Evolutionary conservation across 257 asterid species (phyloP).

Genomic region (Hygrophila difformis): DNA sequence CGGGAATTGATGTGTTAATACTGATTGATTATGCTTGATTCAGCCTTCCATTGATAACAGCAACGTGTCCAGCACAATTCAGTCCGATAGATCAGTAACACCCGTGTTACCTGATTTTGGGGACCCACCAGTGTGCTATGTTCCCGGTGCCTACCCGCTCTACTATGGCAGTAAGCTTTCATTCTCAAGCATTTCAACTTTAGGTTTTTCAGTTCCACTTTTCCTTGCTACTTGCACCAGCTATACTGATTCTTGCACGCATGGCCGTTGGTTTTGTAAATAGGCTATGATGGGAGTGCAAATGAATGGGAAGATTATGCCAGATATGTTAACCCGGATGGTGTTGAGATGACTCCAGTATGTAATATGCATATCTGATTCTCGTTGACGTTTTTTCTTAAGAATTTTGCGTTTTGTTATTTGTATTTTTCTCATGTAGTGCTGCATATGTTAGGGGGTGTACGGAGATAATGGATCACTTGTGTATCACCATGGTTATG

Average conservation of each 20-base stretch:
- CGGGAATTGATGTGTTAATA: too few relatives aligned
- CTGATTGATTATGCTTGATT: too few relatives aligned
- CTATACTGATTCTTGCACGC: background rate
- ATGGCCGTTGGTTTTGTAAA: background rate
- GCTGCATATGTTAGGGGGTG: slow-evolving; percentile 29
- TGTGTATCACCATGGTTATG: slow-evolving; percentile 55
- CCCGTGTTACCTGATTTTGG: slow-evolving; percentile 36
- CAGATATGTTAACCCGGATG: slow-evolving; percentile 41
- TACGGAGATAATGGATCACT: slow-evolving; percentile 63
- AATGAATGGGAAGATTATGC: slow-evolving; percentile 51
- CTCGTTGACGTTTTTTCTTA: background rate
- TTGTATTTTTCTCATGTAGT: background rate
- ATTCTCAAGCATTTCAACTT: background rate
- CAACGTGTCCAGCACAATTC: slow-evolving; percentile 26
- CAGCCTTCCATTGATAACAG: slow-evolving; percentile 37
- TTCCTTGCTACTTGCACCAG: background rate
- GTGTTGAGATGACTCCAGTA: slow-evolving; percentile 47
- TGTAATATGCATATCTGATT: slow-evolving; percentile 11
- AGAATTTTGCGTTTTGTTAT: background rate
- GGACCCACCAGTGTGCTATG: slow-evolving; percentile 41
- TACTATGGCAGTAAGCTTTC: slow-evolving; percentile 25
- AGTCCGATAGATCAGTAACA: slow-evolving; percentile 32
- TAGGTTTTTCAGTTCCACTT: background rate
- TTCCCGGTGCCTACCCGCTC: slow-evolving; percentile 39
- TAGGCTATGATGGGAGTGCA: slow-evolving; percentile 39